phyloP scores from a whole-genome alignment of 306 rosid species.

The Quercus glauca region DNA sequence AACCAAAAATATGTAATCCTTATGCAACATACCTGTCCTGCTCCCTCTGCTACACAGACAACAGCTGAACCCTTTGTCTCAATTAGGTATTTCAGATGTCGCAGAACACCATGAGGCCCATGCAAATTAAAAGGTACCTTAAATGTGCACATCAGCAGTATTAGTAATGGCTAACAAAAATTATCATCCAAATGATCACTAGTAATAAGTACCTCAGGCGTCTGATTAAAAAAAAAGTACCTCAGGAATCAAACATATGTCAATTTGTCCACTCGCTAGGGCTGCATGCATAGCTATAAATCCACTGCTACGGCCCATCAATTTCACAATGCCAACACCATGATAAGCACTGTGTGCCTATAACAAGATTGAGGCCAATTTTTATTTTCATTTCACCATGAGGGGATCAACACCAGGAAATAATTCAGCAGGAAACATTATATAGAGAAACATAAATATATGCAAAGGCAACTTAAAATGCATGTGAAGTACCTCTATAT shows the following conservation, averaged over 20 bases:
- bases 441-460: neutral
- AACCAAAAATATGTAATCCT: neutral
- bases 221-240: slow-evolving; percentile 38
- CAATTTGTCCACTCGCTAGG: slow-evolving; percentile 93
- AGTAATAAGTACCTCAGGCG: slow-evolving; percentile 76
- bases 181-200: slow-evolving; percentile 6
- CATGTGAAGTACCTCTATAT: slow-evolving; percentile 68
- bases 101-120: slow-evolving; percentile 86
- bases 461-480: neutral
- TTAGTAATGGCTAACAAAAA: slow-evolving; percentile 7
- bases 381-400: slow-evolving; percentile 10
- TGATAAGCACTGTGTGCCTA: slow-evolving; percentile 99
- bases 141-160: slow-evolving; percentile 28
- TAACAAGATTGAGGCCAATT: slow-evolving; percentile 15
- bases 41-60: slow-evolving; percentile 94
- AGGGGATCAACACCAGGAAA: neutral
- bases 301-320: slow-evolving; percentile 99
- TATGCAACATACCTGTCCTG: slow-evolving; percentile 75
- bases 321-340: slow-evolving; percentile 89
- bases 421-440: neutral
- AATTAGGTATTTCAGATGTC: slow-evolving; percentile 78
- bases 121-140: slow-evolving; percentile 78
- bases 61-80: slow-evolving; percentile 96
- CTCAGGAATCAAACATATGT: slow-evolving; percentile 96
- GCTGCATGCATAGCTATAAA: slow-evolving; percentile 98